Evolutionary conservation across 2,329 filamentous ascomycete genomes (phyloP).

Genomic region (Botrytis sinoallii): DNA sequence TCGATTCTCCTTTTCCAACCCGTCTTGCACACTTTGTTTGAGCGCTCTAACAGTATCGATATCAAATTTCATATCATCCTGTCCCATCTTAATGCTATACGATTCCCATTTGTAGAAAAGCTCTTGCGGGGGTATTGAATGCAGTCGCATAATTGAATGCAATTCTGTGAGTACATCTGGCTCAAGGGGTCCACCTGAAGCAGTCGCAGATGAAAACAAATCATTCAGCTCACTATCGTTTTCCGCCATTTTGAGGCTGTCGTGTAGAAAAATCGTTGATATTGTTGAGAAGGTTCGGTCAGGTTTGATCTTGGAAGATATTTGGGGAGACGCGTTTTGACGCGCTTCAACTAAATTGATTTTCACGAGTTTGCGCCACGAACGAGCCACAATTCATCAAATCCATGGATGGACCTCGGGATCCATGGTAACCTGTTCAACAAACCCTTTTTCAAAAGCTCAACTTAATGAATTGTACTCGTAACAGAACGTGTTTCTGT

Average conservation of each 20-base stretch:
- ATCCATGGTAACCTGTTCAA: not conserved
- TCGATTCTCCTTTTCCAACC: constrained; percentile 72
- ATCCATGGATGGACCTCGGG: not conserved
- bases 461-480: not conserved
- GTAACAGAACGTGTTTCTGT: not conserved
- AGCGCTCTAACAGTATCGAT: constrained; percentile 71
- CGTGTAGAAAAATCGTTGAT: not conserved
- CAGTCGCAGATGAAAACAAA: constrained; percentile 30
- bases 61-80: constrained; percentile 69
- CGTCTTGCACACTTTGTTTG: constrained; percentile 83
- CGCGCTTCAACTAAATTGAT: constrained; percentile 18
- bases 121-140: constrained; percentile 78
- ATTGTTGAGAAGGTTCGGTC: not conserved
- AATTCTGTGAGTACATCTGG: constrained; percentile 78
- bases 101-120: constrained; percentile 99
- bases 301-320: not conserved
- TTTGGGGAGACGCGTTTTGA: constrained; percentile 19
- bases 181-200: constrained; percentile 48
- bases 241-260: constrained; percentile 26
- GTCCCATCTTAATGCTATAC: constrained; percentile 91
- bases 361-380: constrained; percentile 18
- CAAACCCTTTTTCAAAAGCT: not conserved
- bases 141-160: constrained; percentile 79
- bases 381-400: constrained; percentile 5
- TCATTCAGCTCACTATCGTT: constrained; percentile 31